Percentiles rank a stretch among this genome's conserved stretches.
These are phyloP conservation scores for Pyropia yezoensis DNA, from an alignment of 23 red algal genomes.

Conservation along the genomic window DNA sequence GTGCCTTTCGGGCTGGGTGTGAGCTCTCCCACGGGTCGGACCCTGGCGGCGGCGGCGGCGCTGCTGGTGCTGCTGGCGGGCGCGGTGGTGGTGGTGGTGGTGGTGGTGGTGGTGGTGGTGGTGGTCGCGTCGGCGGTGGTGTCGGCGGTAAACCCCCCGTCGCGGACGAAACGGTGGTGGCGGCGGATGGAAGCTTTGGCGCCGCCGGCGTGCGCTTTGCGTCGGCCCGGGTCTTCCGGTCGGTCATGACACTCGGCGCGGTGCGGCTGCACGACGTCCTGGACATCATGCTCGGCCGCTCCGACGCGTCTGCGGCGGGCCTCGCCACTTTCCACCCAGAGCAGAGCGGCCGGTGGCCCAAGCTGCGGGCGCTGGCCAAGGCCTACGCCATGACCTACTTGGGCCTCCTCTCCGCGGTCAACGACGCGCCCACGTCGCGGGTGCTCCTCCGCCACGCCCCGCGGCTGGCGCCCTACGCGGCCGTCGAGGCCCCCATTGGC, in stretches of 20 bases:
- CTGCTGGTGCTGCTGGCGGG: too few relatives aligned
- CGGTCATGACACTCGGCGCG: conserved; percentile 48
- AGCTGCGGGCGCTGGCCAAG: conserved; percentile 29
- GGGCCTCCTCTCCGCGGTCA: conserved; percentile 10
- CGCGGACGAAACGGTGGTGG: not conserved
- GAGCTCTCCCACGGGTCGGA: too few relatives aligned
- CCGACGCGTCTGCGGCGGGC: not conserved
- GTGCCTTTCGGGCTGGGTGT: too few relatives aligned
- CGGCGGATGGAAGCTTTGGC: conserved; percentile 35
- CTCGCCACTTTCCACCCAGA: conserved; percentile 37
- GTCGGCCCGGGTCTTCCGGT: conserved; percentile 33
- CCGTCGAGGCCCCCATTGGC: conserved; percentile 9
- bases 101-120: too few relatives aligned
- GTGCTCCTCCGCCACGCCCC: conserved; percentile 31
- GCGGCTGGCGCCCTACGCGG: conserved; percentile 33
- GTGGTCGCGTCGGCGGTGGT: too few relatives aligned
- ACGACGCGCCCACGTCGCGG: conserved; percentile 33
- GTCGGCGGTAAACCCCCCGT: too few relatives aligned
- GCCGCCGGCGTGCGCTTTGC: conserved; percentile 38
- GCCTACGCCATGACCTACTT: conserved; percentile 38
- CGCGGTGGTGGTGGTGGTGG: too few relatives aligned
- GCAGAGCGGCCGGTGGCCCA: conserved; percentile 24
- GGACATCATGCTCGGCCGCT: conserved; percentile 12
- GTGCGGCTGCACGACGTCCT: conserved; percentile 43
- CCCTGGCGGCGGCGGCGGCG: too few relatives aligned